These are phyloP conservation scores for Limnanthes douglasii DNA, from an alignment of 345 rosid genomes.

Conservation along the genomic window DNA sequence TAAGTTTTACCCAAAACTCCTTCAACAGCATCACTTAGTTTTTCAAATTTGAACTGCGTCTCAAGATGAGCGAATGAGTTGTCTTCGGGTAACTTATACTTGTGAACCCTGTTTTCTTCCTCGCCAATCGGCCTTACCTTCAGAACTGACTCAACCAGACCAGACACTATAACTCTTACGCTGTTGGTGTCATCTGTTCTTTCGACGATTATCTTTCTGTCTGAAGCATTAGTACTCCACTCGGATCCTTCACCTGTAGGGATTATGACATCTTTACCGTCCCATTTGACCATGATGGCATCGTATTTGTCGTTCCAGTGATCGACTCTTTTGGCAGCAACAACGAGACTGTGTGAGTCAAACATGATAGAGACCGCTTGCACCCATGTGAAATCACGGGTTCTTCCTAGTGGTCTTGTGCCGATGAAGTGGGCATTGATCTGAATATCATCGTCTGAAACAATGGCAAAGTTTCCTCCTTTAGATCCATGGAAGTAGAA, in stretches of 20 bases:
- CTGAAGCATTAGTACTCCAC: constrained; percentile 24
- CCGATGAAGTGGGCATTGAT: constrained; percentile 90
- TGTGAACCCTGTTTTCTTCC: constrained; percentile 49
- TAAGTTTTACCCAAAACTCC: constrained; percentile 76
- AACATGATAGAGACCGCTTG: constrained; percentile 68
- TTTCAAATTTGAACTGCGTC: constrained; percentile 55
- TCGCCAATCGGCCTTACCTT: constrained; percentile 43
- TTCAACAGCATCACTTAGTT: constrained; percentile 38
- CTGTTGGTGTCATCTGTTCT: constrained; percentile 49
- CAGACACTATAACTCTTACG: constrained; percentile 32
- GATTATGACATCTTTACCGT: constrained; percentile 32
- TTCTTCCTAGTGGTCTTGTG: constrained; percentile 57
- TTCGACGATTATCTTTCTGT: constrained; percentile 34
- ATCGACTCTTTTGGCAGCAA: constrained; percentile 38
- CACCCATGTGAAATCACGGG: constrained; percentile 87
- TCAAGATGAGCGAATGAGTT: constrained; percentile 69
- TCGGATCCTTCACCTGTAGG: constrained; percentile 55
- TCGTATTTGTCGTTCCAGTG: constrained; percentile 48
- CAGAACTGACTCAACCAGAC: constrained; percentile 39
- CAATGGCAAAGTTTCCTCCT: constrained; percentile 77
- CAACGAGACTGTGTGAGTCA: constrained; percentile 43
- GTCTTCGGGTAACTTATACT: constrained; percentile 43
- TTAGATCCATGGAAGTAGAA: constrained; percentile 82
- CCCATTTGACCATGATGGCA: constrained; percentile 34
- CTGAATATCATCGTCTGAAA: constrained; percentile 64